Conservation (phyloP, 208 protist species). For the Zelonia costaricensis region DNA sequence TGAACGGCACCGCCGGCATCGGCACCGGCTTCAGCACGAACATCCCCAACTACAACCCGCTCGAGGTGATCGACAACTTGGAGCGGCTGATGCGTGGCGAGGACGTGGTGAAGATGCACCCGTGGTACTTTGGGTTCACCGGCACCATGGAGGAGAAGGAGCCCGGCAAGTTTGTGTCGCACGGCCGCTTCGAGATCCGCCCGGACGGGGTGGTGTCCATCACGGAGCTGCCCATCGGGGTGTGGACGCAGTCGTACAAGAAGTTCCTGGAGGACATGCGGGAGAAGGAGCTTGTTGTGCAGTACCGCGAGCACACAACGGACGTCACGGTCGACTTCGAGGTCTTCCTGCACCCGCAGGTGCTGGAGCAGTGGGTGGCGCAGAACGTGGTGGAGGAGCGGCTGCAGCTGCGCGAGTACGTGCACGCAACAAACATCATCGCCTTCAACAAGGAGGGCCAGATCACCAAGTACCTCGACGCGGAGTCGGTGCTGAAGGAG, state of each 20-base stretch:
- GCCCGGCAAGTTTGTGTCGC: conserved; percentile 81
- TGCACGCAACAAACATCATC: conserved; percentile 97
- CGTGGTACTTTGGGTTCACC: conserved; percentile 98
- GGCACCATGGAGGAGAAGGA: conserved; percentile 87
- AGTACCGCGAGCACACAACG: conserved; percentile 97
- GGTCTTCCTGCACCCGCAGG: conserved; percentile 87
- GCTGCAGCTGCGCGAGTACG: conserved; percentile 90
- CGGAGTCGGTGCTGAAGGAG: conserved; percentile 94
- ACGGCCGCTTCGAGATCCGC: conserved; percentile 63
- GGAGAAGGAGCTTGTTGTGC: conserved; percentile 88
- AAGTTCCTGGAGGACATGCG: conserved; percentile 94
- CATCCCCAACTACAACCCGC: conserved; percentile 99
- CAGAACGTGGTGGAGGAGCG: conserved; percentile 89
- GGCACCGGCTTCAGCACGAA: conserved; percentile 99
- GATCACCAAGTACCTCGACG: conserved; percentile 95
- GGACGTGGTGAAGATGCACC: conserved; percentile 81
- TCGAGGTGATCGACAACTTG: conserved; percentile 95
- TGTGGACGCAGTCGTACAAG: conserved; percentile 97
- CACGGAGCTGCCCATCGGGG: conserved; percentile 97
- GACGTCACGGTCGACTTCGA: conserved; percentile 97
- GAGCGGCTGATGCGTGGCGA: conserved; percentile 84
- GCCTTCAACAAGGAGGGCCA: conserved; percentile 96
- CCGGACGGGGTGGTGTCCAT: conserved; percentile 92
- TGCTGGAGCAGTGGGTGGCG: conserved; percentile 72
- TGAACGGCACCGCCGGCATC: conserved; percentile 99